Evolutionary conservation across 2,329 filamentous ascomycete species (phyloP).

Genomic region (Berkeleyomyces basicola): DNA sequence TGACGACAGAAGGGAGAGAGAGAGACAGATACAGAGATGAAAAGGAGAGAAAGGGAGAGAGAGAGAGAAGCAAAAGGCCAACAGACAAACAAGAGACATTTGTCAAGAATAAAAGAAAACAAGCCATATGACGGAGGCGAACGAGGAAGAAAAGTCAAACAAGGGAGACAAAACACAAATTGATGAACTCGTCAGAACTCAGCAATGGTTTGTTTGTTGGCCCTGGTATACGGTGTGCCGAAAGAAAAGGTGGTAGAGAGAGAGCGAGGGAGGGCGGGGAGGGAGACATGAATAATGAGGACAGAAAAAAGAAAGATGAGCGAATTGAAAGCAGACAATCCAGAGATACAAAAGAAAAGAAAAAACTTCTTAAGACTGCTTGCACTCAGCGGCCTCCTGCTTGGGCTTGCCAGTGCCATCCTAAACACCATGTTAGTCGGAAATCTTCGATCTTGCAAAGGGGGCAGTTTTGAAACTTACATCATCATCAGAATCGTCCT

Average conservation of each 20-base stretch:
- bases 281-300: neutral
- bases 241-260: neutral
- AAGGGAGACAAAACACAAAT: neutral
- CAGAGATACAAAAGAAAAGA: neutral
- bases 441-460: conserved; percentile 4
- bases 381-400: conserved; percentile 89
- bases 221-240: neutral
- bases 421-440: conserved; percentile 26
- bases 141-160: neutral
- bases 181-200: neutral
- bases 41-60: neutral
- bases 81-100: neutral
- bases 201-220: neutral
- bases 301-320: conserved; percentile 8
- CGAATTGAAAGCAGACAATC: neutral
- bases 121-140: neutral
- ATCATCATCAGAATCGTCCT: conserved; percentile 64
- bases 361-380: conserved; percentile 55
- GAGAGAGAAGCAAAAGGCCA: neutral
- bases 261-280: too few species aligned
- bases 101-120: neutral
- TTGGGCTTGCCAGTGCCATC: conserved; percentile 80
- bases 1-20: neutral
- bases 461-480: conserved; percentile 29
- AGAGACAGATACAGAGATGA: neutral